Evolutionary conservation across 805 yeast genomes (phyloP).

Genomic region (Ogataea philodendri): DNA sequence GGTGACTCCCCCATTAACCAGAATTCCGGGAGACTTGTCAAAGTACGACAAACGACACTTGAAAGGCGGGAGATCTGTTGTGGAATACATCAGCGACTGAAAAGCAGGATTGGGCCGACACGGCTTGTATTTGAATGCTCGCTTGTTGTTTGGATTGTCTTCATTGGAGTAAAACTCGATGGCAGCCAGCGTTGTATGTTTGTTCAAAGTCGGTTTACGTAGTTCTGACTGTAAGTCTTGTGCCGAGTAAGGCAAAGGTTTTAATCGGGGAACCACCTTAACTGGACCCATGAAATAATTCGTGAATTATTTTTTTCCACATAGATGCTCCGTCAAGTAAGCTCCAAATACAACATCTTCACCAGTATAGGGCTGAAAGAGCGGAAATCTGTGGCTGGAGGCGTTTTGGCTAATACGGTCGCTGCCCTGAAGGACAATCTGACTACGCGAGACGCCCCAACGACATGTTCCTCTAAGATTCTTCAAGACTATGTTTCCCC

Average conservation of each 20-base stretch:
- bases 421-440: slow-evolving; percentile 79
- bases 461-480: slow-evolving; percentile 77
- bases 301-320: slow-evolving; percentile 1
- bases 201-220: slow-evolving; percentile 22
- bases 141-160: slow-evolving; percentile 76
- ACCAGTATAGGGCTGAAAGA: slow-evolving; percentile 35
- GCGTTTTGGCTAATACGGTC: slow-evolving; percentile 31
- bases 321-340: slow-evolving; percentile 10
- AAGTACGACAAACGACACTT: slow-evolving; percentile 55
- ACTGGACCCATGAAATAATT: slow-evolving; percentile 3
- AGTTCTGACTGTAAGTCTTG: slow-evolving; percentile 27
- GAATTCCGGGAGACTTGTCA: slow-evolving; percentile 65
- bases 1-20: slow-evolving; percentile 37
- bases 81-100: slow-evolving; percentile 56
- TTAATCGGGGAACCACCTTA: slow-evolving; percentile 30
- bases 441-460: slow-evolving; percentile 55
- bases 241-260: slow-evolving; percentile 35
- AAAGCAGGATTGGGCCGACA: slow-evolving; percentile 70
- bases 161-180: slow-evolving; percentile 47
- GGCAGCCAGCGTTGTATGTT: slow-evolving; percentile 12
- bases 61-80: slow-evolving; percentile 73
- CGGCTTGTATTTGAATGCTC: slow-evolving; percentile 79
- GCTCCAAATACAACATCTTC: slow-evolving; percentile 36
- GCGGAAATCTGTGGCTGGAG: slow-evolving; percentile 8
- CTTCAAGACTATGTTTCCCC: slow-evolving; percentile 67